Evolutionary conservation across 2,329 filamentous ascomycete species (phyloP), one percentile per base, ranked within the genome.

Genomic region (Ophiosphaerella korrae): DNA sequence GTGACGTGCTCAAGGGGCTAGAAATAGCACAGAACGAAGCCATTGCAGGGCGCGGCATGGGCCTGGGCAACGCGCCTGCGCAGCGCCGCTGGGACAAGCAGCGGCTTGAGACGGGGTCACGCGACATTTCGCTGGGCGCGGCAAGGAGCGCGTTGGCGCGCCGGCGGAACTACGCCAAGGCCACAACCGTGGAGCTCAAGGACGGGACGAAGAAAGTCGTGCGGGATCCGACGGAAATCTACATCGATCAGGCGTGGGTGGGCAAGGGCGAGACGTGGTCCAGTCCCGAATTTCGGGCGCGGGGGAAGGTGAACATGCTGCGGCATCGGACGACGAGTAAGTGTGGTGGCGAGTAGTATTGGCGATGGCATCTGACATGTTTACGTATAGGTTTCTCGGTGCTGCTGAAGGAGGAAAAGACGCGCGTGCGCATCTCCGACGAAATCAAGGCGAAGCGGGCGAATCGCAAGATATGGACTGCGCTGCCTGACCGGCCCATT

Each of bases 181-280:
- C 79, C 8, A 67, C 82, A 41, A 82, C 84, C 65, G 89, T 96
- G 58, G 80, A 84, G 70, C 84, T 88, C 50, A 90, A 90, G 75
- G 84, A 90, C 52, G 90, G 91, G 61, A 86, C 85, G 71, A 86
- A 84, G 73, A 79, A 92, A 59, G 81, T 83, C 34, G 82, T 96
- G 21, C 75, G 75, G 26, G 89, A 97, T 66, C 86, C 87, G 1
- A 89, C 88, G n/a, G 83, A 84, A 52, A 88, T 97, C 58, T 99
- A 97, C 73, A 83, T 99, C 61, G 88, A 92, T 47, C 86, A 97
- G 76, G 91, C 92, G 4, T 99, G 93, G 93, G 91, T 96, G 38
- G 90, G 89, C 47, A 87, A 88, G 58, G 90, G 90, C 0, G 48
- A 57, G 37, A 57, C 57, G 37, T 58, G 48, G 52, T 77, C 75